A percentile compares a stretch with the other conserved stretches of the same genome.
Conservation (phyloP, 805 yeast genomes). For the Candida insectorum region DNA sequence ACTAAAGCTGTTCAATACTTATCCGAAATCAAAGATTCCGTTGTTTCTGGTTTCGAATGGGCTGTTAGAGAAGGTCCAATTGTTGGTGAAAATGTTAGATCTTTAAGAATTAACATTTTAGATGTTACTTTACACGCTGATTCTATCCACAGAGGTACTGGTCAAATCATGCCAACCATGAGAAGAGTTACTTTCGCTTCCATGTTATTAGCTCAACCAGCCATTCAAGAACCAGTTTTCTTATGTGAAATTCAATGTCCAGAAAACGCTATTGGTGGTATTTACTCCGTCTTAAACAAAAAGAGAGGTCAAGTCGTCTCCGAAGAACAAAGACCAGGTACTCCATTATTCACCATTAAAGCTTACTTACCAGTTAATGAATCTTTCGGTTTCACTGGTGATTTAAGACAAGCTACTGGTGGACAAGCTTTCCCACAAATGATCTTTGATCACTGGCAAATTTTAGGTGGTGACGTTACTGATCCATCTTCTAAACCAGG, state of each 20-base stretch:
- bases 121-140: conserved; percentile 99
- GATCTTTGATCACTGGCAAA: conserved; percentile 98
- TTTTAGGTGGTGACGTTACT: conserved; percentile 87
- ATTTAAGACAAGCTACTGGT: conserved; percentile 99
- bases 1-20: conserved; percentile 99
- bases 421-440: conserved; percentile 99
- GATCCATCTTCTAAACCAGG: conserved; percentile 75
- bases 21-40: conserved; percentile 98
- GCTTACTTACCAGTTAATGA: conserved; percentile 99
- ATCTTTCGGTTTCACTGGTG: conserved; percentile 99
- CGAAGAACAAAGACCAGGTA: conserved; percentile 99
- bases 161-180: conserved; percentile 99
- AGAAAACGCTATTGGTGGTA: conserved; percentile 99
- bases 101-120: conserved; percentile 94
- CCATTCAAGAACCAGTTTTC: conserved; percentile 98
- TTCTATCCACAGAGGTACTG: conserved; percentile 99
- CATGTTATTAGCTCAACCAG: conserved; percentile 96
- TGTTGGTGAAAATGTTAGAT: conserved; percentile 94
- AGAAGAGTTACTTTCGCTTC: conserved; percentile 99
- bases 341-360: conserved; percentile 99
- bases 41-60: conserved; percentile 99
- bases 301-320: conserved; percentile 99
- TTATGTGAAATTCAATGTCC: conserved; percentile 99
- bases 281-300: conserved; percentile 98
- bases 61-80: conserved; percentile 99